phyloP scores from a whole-genome alignment of 2,329 filamentous ascomycete genomes.

The Apiospora marii region DNA sequence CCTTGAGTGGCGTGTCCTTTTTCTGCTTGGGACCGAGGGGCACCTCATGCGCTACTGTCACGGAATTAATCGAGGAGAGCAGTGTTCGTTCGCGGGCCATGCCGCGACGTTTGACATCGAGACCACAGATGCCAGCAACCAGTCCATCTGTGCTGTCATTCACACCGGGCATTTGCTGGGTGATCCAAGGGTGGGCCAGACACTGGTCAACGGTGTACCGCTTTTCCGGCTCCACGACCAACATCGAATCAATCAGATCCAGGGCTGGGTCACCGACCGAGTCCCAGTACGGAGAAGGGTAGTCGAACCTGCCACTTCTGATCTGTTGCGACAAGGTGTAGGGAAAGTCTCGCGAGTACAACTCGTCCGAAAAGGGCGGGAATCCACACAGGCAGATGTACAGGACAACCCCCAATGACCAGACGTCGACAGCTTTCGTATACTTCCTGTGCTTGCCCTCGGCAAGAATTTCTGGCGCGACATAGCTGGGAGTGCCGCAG shows the following conservation, averaged over 20 bases:
- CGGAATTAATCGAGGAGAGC: slow-evolving; percentile 81
- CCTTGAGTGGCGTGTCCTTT: slow-evolving; percentile 70
- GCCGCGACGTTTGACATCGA: slow-evolving; percentile 87
- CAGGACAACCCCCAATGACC: slow-evolving; percentile 92
- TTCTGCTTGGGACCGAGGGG: slow-evolving; percentile 64
- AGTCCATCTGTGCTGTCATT: slow-evolving; percentile 92
- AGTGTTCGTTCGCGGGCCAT: slow-evolving; percentile 84
- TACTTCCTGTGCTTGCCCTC: slow-evolving; percentile 85
- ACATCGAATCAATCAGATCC: slow-evolving; percentile 93
- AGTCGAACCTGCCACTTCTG: slow-evolving; percentile 87
- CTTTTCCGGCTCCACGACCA: slow-evolving; percentile 84
- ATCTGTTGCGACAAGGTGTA: slow-evolving; percentile 91
- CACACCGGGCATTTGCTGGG: slow-evolving; percentile 64
- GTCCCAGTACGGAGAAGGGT: slow-evolving; percentile 97
- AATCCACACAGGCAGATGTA: slow-evolving; percentile 97
- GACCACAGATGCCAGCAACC: slow-evolving; percentile 80
- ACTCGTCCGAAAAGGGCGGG: slow-evolving; percentile 93
- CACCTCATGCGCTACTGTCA: slow-evolving; percentile 62
- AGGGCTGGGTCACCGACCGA: slow-evolving; percentile 85
- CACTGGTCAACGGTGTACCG: slow-evolving; percentile 92
- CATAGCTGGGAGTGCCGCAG: slow-evolving; percentile 96
- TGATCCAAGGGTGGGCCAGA: slow-evolving; percentile 90
- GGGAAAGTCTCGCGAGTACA: slow-evolving; percentile 81
- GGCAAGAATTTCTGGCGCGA: slow-evolving; percentile 93
- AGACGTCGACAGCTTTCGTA: slow-evolving; percentile 92